A percentile compares a stretch with the other conserved stretches of the same genome.
phyloP scores from a whole-genome alignment of 2,329 filamentous ascomycete genomes.

The Colletotrichum brevisporum region DNA sequence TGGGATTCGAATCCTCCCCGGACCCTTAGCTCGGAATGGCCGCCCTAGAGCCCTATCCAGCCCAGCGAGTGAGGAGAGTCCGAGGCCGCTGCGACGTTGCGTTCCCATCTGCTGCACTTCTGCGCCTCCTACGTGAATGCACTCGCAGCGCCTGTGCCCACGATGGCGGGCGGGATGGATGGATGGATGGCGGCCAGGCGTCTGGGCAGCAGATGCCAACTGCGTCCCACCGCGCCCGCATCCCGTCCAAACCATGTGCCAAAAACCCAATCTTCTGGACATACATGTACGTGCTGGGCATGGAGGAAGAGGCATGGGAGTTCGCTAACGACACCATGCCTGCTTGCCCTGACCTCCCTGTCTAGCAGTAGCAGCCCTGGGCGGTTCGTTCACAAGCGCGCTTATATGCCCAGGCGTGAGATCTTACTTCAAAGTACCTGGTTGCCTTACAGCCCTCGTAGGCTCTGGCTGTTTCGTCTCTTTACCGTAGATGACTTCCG shows the following conservation, averaged over 20 bases:
- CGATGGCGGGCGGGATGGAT: constrained; percentile 15
- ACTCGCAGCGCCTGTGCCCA: constrained; percentile 25
- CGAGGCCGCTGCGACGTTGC: constrained; percentile 18
- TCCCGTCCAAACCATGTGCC: constrained; percentile 23
- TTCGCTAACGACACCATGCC: constrained; percentile 8
- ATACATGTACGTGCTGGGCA: neutral
- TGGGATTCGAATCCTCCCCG: constrained; percentile 33
- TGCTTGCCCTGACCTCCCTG: constrained; percentile 1
- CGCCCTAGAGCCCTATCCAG: constrained; percentile 25
- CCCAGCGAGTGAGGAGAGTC: constrained; percentile 22
- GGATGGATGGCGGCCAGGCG: constrained; percentile 5
- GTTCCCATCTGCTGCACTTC: constrained; percentile 3
- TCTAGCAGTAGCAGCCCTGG: neutral
- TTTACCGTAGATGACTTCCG: too few relatives aligned
- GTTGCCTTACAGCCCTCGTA: too few relatives aligned
- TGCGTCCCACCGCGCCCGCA: constrained; percentile 20
- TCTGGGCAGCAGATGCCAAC: constrained; percentile 12
- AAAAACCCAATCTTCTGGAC: neutral
- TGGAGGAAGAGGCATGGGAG: neutral
- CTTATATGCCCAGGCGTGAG: neutral
- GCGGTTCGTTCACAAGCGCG: neutral
- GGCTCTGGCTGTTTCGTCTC: too few relatives aligned
- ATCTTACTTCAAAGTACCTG: neutral
- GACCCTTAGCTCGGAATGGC: constrained; percentile 34
- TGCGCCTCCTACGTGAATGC: constrained; percentile 15